phyloP scores from a whole-genome alignment of 306 rosid species.

The Myrica gale region DNA sequence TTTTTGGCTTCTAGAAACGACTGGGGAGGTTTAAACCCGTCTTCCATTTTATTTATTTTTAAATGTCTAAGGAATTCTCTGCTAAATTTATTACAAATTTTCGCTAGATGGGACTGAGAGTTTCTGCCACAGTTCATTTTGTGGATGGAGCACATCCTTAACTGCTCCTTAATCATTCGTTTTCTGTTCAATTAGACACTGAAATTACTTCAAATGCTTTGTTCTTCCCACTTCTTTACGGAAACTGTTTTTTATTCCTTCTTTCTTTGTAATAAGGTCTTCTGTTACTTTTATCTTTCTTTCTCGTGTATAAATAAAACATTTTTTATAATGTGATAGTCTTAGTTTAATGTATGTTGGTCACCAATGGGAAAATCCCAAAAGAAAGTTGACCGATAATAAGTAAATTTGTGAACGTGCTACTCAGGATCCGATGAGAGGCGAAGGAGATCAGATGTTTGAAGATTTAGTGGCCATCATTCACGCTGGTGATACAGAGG shows the following conservation, averaged over 20 bases:
- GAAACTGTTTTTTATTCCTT: background rate
- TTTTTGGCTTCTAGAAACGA: background rate
- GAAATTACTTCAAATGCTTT: background rate
- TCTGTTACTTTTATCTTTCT: background rate
- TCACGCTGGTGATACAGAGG: constrained; percentile 64
- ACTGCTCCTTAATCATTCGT: background rate
- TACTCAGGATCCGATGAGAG: constrained; percentile 95
- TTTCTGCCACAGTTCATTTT: background rate
- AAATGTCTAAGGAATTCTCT: background rate
- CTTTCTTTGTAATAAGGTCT: background rate
- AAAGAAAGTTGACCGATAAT: background rate
- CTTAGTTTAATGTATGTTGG: background rate
- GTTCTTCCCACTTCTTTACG: background rate
- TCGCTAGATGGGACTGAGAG: background rate
- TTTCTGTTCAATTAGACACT: background rate
- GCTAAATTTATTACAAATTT: background rate
- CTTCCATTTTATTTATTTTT: no score
- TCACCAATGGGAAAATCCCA: background rate
- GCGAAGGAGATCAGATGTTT: constrained; percentile 73
- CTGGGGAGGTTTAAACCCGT: background rate
- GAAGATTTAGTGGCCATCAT: constrained; percentile 67
- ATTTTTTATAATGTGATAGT: background rate
- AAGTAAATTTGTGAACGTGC: background rate
- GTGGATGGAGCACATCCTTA: background rate
- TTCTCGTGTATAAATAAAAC: background rate